phyloP scores from a whole-genome alignment of 768 basidiomycete species.

The Termitomyces sp. region DNA sequence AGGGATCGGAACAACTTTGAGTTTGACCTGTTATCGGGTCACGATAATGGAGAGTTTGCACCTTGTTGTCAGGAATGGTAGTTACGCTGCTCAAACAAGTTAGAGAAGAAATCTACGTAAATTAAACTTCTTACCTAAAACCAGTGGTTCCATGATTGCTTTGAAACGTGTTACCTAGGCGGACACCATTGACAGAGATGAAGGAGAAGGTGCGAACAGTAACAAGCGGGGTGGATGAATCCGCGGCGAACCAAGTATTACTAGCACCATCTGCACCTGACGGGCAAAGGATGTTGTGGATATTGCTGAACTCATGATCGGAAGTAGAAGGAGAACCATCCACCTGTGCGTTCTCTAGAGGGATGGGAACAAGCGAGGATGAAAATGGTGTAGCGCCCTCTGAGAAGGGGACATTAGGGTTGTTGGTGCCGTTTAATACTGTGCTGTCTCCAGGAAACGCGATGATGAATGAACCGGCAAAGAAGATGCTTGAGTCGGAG shows the following conservation, averaged over 20 bases:
- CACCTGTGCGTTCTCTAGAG: slow-evolving; percentile 56
- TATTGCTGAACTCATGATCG: slow-evolving; percentile 56
- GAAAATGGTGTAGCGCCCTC: slow-evolving; percentile 82
- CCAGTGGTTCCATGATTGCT: slow-evolving; percentile 77
- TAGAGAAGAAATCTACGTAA: slow-evolving; percentile 1
- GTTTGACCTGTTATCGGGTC: slow-evolving; percentile 76
- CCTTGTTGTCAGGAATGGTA: slow-evolving; percentile 85
- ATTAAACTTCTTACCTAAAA: slow-evolving; percentile 62
- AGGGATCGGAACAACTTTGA: slow-evolving; percentile 70
- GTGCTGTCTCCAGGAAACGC: slow-evolving; percentile 54
- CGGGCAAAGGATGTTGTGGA: slow-evolving; percentile 80
- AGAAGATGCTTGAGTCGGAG: slow-evolving; percentile 73
- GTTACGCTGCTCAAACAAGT: slow-evolving; percentile 54
- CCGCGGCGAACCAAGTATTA: slow-evolving; percentile 80
- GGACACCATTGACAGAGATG: slow-evolving; percentile 73
- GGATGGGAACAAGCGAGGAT: slow-evolving; percentile 83
- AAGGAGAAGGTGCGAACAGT: slow-evolving; percentile 74
- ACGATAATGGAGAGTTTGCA: slow-evolving; percentile 72
- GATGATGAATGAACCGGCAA: slow-evolving; percentile 85
- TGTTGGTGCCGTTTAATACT: slow-evolving; percentile 61
- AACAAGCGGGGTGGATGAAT: slow-evolving; percentile 68
- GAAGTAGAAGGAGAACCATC: slow-evolving; percentile 60
- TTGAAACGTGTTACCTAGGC: slow-evolving; percentile 90
- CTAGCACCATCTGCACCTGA: slow-evolving; percentile 75
- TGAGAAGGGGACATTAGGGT: slow-evolving; percentile 84